Percentiles rank a stretch among this genome's conserved stretches.
Conservation (phyloP, 164 flowering plant species). For the Vitis cinerea region DNA sequence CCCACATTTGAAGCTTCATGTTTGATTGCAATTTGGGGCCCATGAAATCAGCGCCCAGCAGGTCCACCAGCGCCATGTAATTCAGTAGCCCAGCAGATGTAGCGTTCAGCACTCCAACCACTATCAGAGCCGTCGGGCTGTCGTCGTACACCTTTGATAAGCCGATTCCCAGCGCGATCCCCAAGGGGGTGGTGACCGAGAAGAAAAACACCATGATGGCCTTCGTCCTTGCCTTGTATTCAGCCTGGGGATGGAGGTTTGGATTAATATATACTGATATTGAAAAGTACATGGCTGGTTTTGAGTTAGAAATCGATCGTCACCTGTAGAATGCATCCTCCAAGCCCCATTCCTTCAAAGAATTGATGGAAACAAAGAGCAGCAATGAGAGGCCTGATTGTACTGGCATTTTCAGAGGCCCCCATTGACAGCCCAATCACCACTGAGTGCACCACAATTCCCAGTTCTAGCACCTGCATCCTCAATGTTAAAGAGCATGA, state of each 20-base stretch:
- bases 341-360: constrained; percentile 39
- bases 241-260: constrained; percentile 30
- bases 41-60: constrained; percentile 52
- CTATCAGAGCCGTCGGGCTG: constrained; percentile 46
- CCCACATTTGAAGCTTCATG: constrained; percentile 37
- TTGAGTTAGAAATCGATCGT: background rate
- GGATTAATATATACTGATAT: background rate
- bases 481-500: background rate
- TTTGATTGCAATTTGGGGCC: constrained; percentile 44
- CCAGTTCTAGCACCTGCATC: constrained; percentile 33
- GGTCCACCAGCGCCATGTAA: constrained; percentile 63
- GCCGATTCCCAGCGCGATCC: constrained; percentile 45
- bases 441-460: constrained; percentile 38
- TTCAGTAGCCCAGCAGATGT: constrained; percentile 42
- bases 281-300: background rate
- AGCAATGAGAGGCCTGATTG: constrained; percentile 33
- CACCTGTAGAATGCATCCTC: constrained; percentile 34
- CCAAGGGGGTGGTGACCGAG: constrained; percentile 52
- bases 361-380: constrained; percentile 47
- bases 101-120: constrained; percentile 49
- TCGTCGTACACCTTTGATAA: constrained; percentile 41
- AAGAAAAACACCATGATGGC: constrained; percentile 55
- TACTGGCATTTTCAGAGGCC: constrained; percentile 33
- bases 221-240: constrained; percentile 31
- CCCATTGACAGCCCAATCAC: constrained; percentile 38